Base-by-base conservation (phyloP, 345 rosid species). In the Rhodamnia argentea region DNA sequence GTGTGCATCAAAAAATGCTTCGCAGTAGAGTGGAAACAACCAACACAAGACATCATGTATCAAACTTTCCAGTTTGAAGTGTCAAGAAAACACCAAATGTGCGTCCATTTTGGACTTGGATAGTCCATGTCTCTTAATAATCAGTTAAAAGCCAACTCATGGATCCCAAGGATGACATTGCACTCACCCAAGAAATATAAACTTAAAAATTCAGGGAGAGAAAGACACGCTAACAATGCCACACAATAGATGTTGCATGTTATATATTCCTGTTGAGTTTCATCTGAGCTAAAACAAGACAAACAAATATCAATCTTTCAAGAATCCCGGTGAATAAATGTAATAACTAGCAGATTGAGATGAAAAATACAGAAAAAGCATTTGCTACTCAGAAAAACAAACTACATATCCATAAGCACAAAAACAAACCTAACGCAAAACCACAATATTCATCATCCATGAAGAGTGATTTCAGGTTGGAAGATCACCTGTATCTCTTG, bases 401-500 rank as follows among this genome's bases (percentile, higher is more conserved):
- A 2, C 76, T 29, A 32, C 42, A 64, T 16, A 32, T 32, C 7
- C 7, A 9, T 70, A 70, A 18, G 78, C 42, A 62, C 76, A 62
- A 62, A 62, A 62, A 32, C 44, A 37, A 70, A 70, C 47, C 9
- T 70, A 70, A 47, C 78, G 37, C 47, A 70, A 70, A 18, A 37
- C 78, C 78, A 18, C 26, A 32, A 13, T 44, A 70, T 37, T 70
- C 78, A 32, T 37, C 78, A 70, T 70, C 24, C 78, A 75, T 85
- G 62, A 84, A 55, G 42, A 37, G 82, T 18, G 47, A 70, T 18
- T 70, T 70, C 23, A 58, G 32, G 12, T 23, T 47, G 52, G 44
- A 87, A 84, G 57, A 88, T 92, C 87, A 97, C 99, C 99, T 90
- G 90, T 94, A 82, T 94, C 98, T 87, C 94, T 89, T 52, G 99